These are phyloP conservation scores for Triangularia verruculosa DNA, from an alignment of 2,329 filamentous ascomycete genomes.

Conservation along the genomic window DNA sequence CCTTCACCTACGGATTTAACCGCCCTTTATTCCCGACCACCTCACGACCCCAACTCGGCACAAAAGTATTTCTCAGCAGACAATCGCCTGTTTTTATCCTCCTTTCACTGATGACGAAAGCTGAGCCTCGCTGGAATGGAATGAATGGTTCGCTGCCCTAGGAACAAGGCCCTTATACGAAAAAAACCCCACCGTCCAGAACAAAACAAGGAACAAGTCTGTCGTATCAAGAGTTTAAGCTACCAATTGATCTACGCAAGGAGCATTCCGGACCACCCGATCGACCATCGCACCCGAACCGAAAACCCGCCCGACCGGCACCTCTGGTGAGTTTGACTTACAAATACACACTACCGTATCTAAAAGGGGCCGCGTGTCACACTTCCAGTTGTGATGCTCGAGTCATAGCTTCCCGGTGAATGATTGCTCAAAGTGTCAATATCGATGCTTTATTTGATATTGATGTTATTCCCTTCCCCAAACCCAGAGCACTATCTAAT, in stretches of 20 bases:
- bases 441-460: neutral
- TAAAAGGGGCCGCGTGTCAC: neutral
- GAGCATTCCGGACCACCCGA: slow-evolving; percentile 9
- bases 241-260: neutral
- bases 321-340: neutral
- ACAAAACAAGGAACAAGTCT: neutral
- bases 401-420: neutral
- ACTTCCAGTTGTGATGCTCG: neutral
- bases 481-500: neutral
- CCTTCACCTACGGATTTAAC: neutral
- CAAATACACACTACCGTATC: neutral
- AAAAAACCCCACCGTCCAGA: neutral
- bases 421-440: neutral
- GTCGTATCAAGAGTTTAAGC: neutral
- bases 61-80: neutral
- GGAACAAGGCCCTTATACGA: neutral
- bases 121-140: neutral
- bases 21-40: neutral
- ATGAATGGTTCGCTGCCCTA: neutral
- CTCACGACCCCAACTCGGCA: neutral
- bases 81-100: neutral
- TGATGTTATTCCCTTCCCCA: neutral
- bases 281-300: neutral
- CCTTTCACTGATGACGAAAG: neutral
- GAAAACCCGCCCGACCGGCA: slow-evolving; percentile 1